Evolutionary conservation across 257 asterid species (phyloP), one percentile per base, ranked within the genome.

Genomic region (Nemophila menziesii): DNA sequence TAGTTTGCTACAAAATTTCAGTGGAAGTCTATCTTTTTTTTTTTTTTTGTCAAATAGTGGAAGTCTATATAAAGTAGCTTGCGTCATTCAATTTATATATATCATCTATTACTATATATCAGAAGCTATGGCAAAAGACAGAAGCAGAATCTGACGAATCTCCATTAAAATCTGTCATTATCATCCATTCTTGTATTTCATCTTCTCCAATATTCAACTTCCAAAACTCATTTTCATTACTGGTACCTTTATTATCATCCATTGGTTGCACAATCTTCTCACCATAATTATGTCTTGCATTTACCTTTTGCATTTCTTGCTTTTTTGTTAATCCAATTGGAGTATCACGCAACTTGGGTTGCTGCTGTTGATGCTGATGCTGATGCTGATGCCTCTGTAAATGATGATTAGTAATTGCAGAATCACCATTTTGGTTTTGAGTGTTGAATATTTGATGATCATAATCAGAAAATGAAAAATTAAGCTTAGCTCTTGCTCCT

Each of bases 401-500:
- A 56, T 22, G 57, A 54, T 4, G 44, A 37, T 13, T 26, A 54
- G 15, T n/a, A 24, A 9, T 24, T 4, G 33, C 33, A 24, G 33
- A 24, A 24, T 24, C 33, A 24, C 9, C 33, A 4, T 9, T 9
- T 4, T 9, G 6, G 12, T 29, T 10, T 29, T 29, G 36, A 2
- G 12, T 29, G n/a, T n/a, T n/a, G n/a, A n/a, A n/a, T n/a, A n/a
- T n/a, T n/a, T n/a, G n/a, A 7, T 4, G 14, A 14, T 1, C 22
- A 10, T 86, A 86, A 60, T 86, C 93, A 0, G 82, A 54, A 48
- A 82, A 86, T 0, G 97, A 48, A 5, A 86, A 86, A 50, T 86
- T 86, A 1, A 79, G 74, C 62, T 86, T 86, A 0, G 97, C 97
- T 39, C 94, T 46, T 1, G 97, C 94, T 7, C 97, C 97, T 0